Base-by-base conservation (phyloP, 163 green algal species). In the Scenedesmus sp. region DNA sequence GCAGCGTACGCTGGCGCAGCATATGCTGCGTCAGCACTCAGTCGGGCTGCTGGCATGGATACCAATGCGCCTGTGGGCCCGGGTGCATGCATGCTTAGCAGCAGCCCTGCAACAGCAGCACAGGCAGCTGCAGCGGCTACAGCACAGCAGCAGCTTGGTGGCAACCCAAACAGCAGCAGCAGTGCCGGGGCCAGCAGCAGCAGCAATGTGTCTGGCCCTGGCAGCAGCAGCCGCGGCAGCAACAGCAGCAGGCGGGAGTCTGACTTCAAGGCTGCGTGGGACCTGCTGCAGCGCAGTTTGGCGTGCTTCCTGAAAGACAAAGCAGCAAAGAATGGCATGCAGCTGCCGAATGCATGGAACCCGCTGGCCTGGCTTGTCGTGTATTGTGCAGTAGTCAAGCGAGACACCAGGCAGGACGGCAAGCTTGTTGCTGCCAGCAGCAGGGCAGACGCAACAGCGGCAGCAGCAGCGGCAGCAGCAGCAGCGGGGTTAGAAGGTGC, bases 331-430 rank as follows among this genome's bases (percentile, higher is more conserved):
- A 91, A 76, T 26, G 84, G 84, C 57, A 74, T 95, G 84, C 89
- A 89, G 46, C 91, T 95, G 81, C 94, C 94, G 4, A 57, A 88
- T 13, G 87, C 90, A 0, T 96, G 94, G 94, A 92, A 91, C 46
- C 93, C 94, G 3, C 62, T 95, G 7, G 94, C 92, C 4, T 94
- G 94, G 92, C 93, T 96, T 86, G 92, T 85, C 16, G 86, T 95
- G 86, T 89, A 94, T 26, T 94, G 91, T 56, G 94, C 92, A 52
- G 87, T 84, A 4, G 89, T 95, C n/a, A 92, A 88, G 9, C 62
- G 84, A 4, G 93, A 95, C 26, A 76, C 4, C 10, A 67, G 73
- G 52, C 74, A 87, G 76, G 91, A 92, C 20, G 83, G 88, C 23
- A 92, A 79, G 70, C 52, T 93, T 46, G 79, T 93, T 1, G 89